Evolutionary conservation across 805 yeast genomes (phyloP), one percentile per base, ranked within the genome.

Genomic region (Teunomyces cretensis): DNA sequence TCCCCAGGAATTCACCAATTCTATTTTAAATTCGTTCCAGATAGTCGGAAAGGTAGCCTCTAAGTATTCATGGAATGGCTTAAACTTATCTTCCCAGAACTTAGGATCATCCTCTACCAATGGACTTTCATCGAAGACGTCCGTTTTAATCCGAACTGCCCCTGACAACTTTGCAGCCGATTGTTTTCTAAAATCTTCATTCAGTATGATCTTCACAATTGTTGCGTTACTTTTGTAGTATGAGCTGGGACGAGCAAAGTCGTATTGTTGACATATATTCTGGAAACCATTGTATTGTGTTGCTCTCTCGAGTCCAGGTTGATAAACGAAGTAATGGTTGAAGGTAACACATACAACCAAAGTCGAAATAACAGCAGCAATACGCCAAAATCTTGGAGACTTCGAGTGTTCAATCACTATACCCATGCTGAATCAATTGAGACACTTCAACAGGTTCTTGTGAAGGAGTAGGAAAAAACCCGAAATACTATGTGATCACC

Each of bases 211-310:
- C 33, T 41, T 53, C 7, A 44, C 39, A 26, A 57, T 53, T 2
- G 58, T 46, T n/a, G 58, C 50, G 32, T 56, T 52, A 44, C 55
- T 56, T 11, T 40, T 26, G 33, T 33, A 37, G 41, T 43, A 60
- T 12, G 58, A 50, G 9, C 39, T 46, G 2, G 75, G 75, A 30
- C 68, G 49, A 30, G 56, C 48, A 33, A 43, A 52, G 39, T 46
- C 45, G 53, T 14, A 26, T 11, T 26, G 28, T 11, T 26, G 9
- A 26, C 28, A 26, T 26, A 11, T 26, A 26, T 26, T 26, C 28
- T 26, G 28, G 2, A 26, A 26, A 26, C 3, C 9, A 9, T 9
- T 7, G 28, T 11, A 2, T 26, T 26, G 12, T 5, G 8, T 9
- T 26, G 9, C 12, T 11, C 5, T 9, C 8, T 26, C 28, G 3